Percentiles rank a stretch among this genome's conserved stretches.
Conservation (phyloP, 1,284 basidiomycete species). For the Hymenochaete sp. region DNA sequence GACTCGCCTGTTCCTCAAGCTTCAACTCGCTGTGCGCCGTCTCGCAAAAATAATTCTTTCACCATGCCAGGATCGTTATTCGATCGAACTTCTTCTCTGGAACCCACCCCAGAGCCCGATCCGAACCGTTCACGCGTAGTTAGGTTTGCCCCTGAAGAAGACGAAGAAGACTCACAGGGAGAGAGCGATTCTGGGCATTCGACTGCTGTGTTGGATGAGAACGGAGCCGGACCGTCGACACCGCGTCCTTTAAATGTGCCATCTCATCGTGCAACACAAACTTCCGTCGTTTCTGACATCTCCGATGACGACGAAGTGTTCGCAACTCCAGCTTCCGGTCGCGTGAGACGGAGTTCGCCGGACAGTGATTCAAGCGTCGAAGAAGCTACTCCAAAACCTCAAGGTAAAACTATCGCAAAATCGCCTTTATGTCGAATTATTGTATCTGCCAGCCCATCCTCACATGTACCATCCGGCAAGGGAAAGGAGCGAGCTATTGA, state of each 20-base stretch:
- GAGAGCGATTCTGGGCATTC: neutral
- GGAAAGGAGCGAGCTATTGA: constrained; percentile 7
- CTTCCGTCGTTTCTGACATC: too few species aligned
- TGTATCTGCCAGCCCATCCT: too few species aligned
- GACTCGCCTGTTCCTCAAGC: constrained; percentile 28
- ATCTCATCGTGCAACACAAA: too few species aligned
- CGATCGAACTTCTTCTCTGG: constrained; percentile 56
- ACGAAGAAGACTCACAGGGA: neutral
- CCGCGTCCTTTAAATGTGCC: neutral
- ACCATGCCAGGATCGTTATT: constrained; percentile 76
- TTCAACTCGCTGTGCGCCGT: constrained; percentile 6
- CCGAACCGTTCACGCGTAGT: constrained; percentile 30
- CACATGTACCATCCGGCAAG: constrained; percentile 5
- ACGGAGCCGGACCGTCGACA: neutral
- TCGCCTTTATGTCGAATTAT: too few species aligned
- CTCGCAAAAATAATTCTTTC: constrained; percentile 23
- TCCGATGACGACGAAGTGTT: constrained; percentile 1
- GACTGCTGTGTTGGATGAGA: too few species aligned
- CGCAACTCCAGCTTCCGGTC: constrained; percentile 12
- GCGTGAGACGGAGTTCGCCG: constrained; percentile 11
- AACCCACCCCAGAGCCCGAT: constrained; percentile 33
- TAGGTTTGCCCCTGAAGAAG: constrained; percentile 28
- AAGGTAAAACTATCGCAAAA: too few species aligned
- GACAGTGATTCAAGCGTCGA: neutral
- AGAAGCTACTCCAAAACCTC: constrained; percentile 5